These are phyloP conservation scores for Beta vulgaris DNA, from an alignment of 148 eudicot species.

Conservation along the genomic window DNA sequence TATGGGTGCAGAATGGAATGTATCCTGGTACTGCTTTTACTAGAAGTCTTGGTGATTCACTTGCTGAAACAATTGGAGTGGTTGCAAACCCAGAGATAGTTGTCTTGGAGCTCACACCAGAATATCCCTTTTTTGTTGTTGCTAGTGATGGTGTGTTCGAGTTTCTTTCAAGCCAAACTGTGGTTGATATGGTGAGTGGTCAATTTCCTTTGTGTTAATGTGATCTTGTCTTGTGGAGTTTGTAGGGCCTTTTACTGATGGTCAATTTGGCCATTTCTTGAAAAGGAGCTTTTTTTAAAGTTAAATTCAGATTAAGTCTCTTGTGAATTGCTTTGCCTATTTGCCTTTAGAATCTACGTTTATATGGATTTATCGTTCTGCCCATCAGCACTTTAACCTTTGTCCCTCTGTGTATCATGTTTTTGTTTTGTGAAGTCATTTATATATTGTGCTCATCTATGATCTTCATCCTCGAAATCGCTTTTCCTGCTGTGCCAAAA, in stretches of 20 bases:
- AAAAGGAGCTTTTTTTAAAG: not conserved
- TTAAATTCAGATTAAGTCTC: not conserved
- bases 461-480: not conserved
- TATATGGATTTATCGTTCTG: not conserved
- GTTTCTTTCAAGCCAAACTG: constrained; percentile 91
- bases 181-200: constrained; percentile 91
- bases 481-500: not conserved
- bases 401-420: not conserved
- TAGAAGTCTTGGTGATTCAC: constrained; percentile 91
- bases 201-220: constrained; percentile 9
- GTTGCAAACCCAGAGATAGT: constrained; percentile 89
- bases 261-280: not conserved
- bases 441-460: not conserved
- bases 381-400: not conserved
- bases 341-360: not conserved
- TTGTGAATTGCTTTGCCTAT: not conserved
- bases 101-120: constrained; percentile 74
- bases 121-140: constrained; percentile 87
- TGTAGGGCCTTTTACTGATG: not conserved
- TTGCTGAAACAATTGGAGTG: constrained; percentile 95
- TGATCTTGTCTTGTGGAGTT: not conserved
- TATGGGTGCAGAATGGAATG: constrained; percentile 98
- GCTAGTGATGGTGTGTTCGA: constrained; percentile 99
- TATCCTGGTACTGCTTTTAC: constrained; percentile 98
- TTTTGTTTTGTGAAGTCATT: not conserved